Evolutionary conservation across 768 basidiomycete species (phyloP).

Genomic region (Tricholoma saponaceum): DNA sequence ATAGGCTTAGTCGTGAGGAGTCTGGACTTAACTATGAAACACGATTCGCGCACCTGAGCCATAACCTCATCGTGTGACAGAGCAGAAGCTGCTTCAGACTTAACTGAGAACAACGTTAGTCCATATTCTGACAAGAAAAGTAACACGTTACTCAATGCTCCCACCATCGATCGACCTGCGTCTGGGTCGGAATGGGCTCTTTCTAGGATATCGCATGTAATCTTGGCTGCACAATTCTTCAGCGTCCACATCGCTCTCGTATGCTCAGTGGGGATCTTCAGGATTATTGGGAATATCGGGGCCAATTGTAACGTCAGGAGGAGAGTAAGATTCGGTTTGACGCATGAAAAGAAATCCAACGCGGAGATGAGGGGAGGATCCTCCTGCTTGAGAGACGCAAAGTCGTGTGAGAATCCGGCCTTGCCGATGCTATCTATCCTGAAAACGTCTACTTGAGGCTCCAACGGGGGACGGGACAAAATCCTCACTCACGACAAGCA

Average conservation of each 20-base stretch:
- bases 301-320: constrained; percentile 16
- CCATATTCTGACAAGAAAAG: too few relatives aligned
- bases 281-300: constrained; percentile 23
- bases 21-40: too few relatives aligned
- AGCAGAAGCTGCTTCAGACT: too few relatives aligned
- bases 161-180: constrained; percentile 38
- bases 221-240: too few relatives aligned
- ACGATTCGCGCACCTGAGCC: too few relatives aligned
- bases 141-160: constrained; percentile 24
- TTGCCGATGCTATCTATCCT: constrained; percentile 48
- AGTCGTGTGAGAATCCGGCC: constrained; percentile 48
- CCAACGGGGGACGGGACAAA: neutral
- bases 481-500: constrained; percentile 30
- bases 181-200: constrained; percentile 20
- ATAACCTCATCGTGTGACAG: too few relatives aligned
- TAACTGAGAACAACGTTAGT: too few relatives aligned
- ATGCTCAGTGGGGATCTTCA: neutral
- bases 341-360: constrained; percentile 25
- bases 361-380: constrained; percentile 25
- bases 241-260: too few relatives aligned
- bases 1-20: too few relatives aligned
- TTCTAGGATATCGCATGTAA: too few relatives aligned
- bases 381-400: constrained; percentile 39
- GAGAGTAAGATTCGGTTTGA: constrained; percentile 12
- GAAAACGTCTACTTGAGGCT: neutral